These are phyloP conservation scores for Stagonosporopsis rhizophila DNA, from an alignment of 2,329 filamentous ascomycete species.

Conservation along the genomic window DNA sequence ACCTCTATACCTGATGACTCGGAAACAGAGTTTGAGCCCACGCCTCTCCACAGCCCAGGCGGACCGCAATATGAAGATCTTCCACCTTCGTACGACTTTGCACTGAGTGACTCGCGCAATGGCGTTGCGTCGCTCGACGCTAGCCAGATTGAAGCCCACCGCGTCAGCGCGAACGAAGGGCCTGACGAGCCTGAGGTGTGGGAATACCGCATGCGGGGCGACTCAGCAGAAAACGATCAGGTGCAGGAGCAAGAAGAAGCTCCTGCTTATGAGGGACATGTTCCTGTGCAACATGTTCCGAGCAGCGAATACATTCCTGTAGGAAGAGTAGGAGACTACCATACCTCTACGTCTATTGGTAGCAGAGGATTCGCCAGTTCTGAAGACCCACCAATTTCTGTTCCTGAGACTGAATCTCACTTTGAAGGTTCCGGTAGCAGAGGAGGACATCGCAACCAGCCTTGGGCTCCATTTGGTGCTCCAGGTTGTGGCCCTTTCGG, in stretches of 20 bases:
- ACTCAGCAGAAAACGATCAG: conserved; percentile 24
- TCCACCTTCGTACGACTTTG: conserved; percentile 48
- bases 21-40: conserved; percentile 41
- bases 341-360: not conserved
- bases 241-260: conserved; percentile 26
- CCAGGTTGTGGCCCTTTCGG: conserved; percentile 19
- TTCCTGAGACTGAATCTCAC: conserved; percentile 19
- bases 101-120: conserved; percentile 39
- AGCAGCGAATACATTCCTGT: conserved; percentile 33
- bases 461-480: conserved; percentile 27
- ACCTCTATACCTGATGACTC: conserved; percentile 43
- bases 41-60: conserved; percentile 39
- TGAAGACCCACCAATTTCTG: conserved; percentile 38
- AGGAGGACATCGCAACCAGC: conserved; percentile 4
- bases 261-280: conserved; percentile 30
- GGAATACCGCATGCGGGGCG: conserved; percentile 34
- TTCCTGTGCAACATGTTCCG: conserved; percentile 35
- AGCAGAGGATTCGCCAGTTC: not conserved
- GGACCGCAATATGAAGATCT: conserved; percentile 48
- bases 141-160: conserved; percentile 38
- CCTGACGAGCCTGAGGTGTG: conserved; percentile 33
- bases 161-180: conserved; percentile 32
- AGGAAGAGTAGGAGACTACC: conserved; percentile 20
- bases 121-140: conserved; percentile 36
- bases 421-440: conserved; percentile 1